Conservation (phyloP, 2,329 filamentous ascomycete genomes). For the Cyclaneusma minus region DNA sequence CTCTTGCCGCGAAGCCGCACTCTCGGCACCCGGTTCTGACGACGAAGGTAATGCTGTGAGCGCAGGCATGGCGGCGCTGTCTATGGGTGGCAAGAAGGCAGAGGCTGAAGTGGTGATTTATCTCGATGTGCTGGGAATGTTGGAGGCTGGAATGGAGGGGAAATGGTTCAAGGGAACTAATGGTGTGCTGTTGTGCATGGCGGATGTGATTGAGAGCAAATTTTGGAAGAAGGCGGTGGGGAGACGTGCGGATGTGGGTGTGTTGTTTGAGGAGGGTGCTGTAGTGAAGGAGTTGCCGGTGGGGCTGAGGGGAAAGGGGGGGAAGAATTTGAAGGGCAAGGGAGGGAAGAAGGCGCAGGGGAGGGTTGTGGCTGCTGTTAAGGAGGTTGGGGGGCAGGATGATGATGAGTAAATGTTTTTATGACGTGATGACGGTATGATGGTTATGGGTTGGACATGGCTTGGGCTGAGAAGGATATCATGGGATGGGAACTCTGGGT, state of each 20-base stretch:
- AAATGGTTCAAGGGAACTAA: slow-evolving; percentile 17
- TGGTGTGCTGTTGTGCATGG: too few relatives aligned
- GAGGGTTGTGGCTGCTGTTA: slow-evolving; percentile 13
- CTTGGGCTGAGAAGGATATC: not conserved
- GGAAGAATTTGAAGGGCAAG: slow-evolving; percentile 23
- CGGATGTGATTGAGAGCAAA: slow-evolving; percentile 19
- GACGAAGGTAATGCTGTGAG: slow-evolving; percentile 16
- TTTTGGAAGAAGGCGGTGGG: slow-evolving; percentile 27
- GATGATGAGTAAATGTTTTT: slow-evolving; percentile 9
- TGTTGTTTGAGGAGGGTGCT: slow-evolving; percentile 26
- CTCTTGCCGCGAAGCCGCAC: slow-evolving; percentile 10
- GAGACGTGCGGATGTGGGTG: slow-evolving; percentile 24
- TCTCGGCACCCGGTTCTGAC: slow-evolving; percentile 17
- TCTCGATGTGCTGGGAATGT: slow-evolving; percentile 21
- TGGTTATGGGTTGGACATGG: not conserved
- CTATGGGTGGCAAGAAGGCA: too few relatives aligned
- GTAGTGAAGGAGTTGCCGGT: slow-evolving; percentile 27
- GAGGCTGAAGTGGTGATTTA: slow-evolving; percentile 27
- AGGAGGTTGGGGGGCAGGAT: slow-evolving; percentile 14
- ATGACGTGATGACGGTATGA: slow-evolving; percentile 3
- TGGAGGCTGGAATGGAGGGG: slow-evolving; percentile 19
- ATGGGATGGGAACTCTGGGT: not conserved
- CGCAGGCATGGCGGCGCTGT: too few relatives aligned
- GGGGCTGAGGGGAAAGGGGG: slow-evolving; percentile 18
- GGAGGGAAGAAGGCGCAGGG: slow-evolving; percentile 18